phyloP scores from a whole-genome alignment of 495 filamentous ascomycete genomes.

The Bacidia gigantensis region DNA sequence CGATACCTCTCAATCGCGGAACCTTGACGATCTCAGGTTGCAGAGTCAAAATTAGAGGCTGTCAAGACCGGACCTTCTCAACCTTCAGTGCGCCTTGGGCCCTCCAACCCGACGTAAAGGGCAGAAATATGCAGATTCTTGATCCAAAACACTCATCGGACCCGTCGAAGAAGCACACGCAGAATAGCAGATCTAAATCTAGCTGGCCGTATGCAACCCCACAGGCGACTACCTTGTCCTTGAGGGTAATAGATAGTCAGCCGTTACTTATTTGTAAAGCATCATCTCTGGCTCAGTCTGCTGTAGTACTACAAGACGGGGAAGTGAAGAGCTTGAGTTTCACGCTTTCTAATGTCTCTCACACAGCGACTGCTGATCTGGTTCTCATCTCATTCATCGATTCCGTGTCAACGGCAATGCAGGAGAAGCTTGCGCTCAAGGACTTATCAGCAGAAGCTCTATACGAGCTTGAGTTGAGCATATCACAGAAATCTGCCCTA shows the following conservation, averaged over 20 bases:
- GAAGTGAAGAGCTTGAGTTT: conserved; percentile 65
- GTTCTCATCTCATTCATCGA: conserved; percentile 79
- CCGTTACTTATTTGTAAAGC: conserved; percentile 63
- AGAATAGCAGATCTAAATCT: conserved; percentile 23
- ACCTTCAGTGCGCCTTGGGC: conserved; percentile 69
- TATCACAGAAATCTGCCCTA: conserved; percentile 61
- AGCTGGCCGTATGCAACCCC: conserved; percentile 17
- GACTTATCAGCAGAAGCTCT: conserved; percentile 63
- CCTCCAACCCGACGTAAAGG: conserved; percentile 52
- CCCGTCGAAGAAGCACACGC: conserved; percentile 33
- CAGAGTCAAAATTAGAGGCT: conserved; percentile 63
- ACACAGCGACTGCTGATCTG: conserved; percentile 60
- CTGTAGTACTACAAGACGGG: conserved; percentile 83
- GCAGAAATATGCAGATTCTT: neutral
- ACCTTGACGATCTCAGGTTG: conserved; percentile 64
- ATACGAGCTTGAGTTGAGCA: conserved; percentile 71
- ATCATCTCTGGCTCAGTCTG: conserved; percentile 67
- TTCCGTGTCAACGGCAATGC: conserved; percentile 64
- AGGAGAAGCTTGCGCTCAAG: conserved; percentile 58
- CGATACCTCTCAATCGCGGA: conserved; percentile 52
- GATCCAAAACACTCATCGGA: conserved; percentile 56
- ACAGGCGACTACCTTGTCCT: conserved; percentile 30
- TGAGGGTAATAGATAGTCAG: conserved; percentile 65
- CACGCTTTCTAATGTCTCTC: conserved; percentile 65
- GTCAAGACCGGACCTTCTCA: conserved; percentile 65